phyloP scores from a whole-genome alignment of 306 rosid genomes.

The Citrullus amarus region DNA sequence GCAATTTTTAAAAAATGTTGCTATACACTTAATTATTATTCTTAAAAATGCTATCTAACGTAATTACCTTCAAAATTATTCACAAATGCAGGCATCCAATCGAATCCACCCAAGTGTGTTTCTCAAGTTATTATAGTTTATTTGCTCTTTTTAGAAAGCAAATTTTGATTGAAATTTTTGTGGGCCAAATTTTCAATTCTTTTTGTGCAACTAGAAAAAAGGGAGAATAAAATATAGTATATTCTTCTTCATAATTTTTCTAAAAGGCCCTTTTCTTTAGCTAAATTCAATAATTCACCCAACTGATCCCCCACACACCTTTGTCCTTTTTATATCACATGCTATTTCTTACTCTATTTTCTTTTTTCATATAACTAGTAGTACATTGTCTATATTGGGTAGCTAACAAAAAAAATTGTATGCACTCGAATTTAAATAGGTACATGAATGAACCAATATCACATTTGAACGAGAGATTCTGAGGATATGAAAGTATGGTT shows the following conservation, averaged over 20 bases:
- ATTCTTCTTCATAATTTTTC: neutral
- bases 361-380: too few relatives aligned
- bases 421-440: too few relatives aligned
- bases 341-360: neutral
- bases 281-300: constrained; percentile 1
- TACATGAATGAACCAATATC: too few relatives aligned
- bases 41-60: too few relatives aligned
- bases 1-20: too few relatives aligned
- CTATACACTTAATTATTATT: too few relatives aligned
- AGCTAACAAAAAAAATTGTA: too few relatives aligned
- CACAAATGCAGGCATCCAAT: neutral
- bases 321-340: neutral
- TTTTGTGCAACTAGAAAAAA: neutral
- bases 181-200: neutral
- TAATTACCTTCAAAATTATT: neutral
- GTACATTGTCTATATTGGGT: too few relatives aligned
- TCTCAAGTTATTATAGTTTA: neutral
- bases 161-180: neutral
- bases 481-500: too few relatives aligned
- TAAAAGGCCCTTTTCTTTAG: neutral
- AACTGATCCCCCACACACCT: neutral
- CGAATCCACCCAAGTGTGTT: neutral
- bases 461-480: too few relatives aligned
- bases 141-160: neutral
- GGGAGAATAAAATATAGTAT: neutral